phyloP scores from a whole-genome alignment of 495 filamentous ascomycete species.

The Ramalina intermedia region DNA sequence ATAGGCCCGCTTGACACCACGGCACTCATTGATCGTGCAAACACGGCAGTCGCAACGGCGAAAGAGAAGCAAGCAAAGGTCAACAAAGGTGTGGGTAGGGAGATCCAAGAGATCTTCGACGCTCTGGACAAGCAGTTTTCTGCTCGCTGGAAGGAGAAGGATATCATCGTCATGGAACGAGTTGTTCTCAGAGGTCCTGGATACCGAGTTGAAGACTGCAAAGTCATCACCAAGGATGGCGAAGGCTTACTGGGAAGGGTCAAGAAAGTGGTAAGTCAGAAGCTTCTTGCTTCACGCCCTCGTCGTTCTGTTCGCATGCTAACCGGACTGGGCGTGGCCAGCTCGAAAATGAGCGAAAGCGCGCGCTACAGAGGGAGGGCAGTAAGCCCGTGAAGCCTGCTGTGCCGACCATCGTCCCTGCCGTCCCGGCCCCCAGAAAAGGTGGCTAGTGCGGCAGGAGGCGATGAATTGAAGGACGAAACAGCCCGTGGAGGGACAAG shows the following conservation, averaged over 20 bases:
- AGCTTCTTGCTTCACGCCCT: background rate
- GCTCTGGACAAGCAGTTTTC: slow-evolving; percentile 48
- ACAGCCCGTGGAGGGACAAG: too few species aligned
- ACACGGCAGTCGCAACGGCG: slow-evolving; percentile 35
- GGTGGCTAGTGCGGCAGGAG: background rate
- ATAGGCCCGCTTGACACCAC: slow-evolving; percentile 35
- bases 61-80: slow-evolving; percentile 38
- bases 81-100: slow-evolving; percentile 48
- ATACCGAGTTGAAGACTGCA: slow-evolving; percentile 46
- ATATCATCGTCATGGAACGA: slow-evolving; percentile 51
- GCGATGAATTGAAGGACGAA: too few species aligned
- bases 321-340: background rate
- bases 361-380: slow-evolving; percentile 7
- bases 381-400: slow-evolving; percentile 15
- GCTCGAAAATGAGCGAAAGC: slow-evolving; percentile 16
- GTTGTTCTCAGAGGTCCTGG: slow-evolving; percentile 43
- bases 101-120: slow-evolving; percentile 60
- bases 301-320: background rate
- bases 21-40: slow-evolving; percentile 38
- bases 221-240: slow-evolving; percentile 32
- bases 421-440: slow-evolving; percentile 1
- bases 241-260: slow-evolving; percentile 39
- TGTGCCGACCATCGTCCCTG: slow-evolving; percentile 9
- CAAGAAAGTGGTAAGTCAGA: slow-evolving; percentile 45
- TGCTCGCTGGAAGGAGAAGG: slow-evolving; percentile 44